These are phyloP conservation scores for Erodium chrysanthum DNA, from an alignment of 441 rosid genomes.

Conservation along the genomic window DNA sequence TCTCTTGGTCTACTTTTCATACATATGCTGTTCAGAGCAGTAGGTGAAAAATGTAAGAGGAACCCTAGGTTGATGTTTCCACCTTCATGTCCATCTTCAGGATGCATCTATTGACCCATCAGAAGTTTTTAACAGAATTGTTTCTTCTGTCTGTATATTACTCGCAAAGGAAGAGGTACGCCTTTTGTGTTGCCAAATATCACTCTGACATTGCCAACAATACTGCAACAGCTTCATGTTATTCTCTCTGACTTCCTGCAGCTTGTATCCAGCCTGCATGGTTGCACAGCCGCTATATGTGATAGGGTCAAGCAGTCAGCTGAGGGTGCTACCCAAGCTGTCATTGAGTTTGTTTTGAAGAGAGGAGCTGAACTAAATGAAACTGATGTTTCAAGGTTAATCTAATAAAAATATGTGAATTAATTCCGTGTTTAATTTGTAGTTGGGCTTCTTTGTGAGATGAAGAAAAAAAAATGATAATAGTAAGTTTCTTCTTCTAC, in stretches of 20 bases:
- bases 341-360: conserved; percentile 73
- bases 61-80: background rate
- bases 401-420: conserved; percentile 16
- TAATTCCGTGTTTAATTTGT: background rate
- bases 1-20: conserved; percentile 9
- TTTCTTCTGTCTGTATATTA: conserved; percentile 67
- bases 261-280: conserved; percentile 76
- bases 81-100: conserved; percentile 33
- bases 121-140: conserved; percentile 92
- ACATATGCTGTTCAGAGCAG: conserved; percentile 18
- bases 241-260: conserved; percentile 37
- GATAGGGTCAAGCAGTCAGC: conserved; percentile 86
- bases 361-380: conserved; percentile 77
- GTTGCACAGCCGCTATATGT: conserved; percentile 74
- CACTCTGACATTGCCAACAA: conserved; percentile 7
- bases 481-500: conserved; percentile 12
- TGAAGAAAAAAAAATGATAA: background rate
- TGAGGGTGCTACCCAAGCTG: conserved; percentile 94
- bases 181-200: conserved; percentile 19
- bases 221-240: conserved; percentile 14
- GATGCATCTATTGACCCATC: conserved; percentile 99
- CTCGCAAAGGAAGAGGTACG: conserved; percentile 74
- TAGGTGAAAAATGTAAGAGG: conserved; percentile 6
- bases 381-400: conserved; percentile 68
- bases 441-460: conserved; percentile 6